Percentiles rank a stretch among this genome's conserved stretches.
These are phyloP conservation scores for Mycena haematopus DNA, from an alignment of 768 basidiomycete species.

Conservation along the genomic window DNA sequence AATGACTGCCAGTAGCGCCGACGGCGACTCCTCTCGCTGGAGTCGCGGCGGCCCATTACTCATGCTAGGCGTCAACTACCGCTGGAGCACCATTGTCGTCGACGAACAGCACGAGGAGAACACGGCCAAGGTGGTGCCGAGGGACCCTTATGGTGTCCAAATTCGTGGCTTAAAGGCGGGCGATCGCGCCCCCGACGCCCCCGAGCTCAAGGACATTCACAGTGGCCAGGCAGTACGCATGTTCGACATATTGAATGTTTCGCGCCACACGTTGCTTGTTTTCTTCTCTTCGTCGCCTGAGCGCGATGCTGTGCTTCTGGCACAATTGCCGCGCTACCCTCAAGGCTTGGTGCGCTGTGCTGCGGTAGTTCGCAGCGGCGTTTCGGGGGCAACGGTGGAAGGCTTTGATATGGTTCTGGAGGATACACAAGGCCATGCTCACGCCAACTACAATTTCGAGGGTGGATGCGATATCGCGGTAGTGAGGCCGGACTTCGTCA, in stretches of 20 bases:
- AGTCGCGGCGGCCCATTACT: slow-evolving; percentile 35
- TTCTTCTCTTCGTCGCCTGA: neutral
- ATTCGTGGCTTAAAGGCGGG: slow-evolving; percentile 11
- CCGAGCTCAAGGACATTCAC: slow-evolving; percentile 33
- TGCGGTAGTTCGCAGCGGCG: neutral
- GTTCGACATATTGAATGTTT: slow-evolving; percentile 24
- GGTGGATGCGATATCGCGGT: neutral
- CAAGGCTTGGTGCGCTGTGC: neutral
- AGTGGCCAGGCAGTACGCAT: slow-evolving; percentile 22
- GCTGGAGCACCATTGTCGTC: slow-evolving; percentile 54
- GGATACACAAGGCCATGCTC: neutral
- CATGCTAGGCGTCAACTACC: slow-evolving; percentile 61
- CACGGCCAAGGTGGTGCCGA: slow-evolving; percentile 23
- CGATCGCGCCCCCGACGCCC: slow-evolving; percentile 42
- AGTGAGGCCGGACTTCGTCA: neutral
- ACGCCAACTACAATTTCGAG: neutral
- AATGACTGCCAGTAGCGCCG: neutral
- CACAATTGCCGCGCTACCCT: neutral
- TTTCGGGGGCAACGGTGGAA: neutral
- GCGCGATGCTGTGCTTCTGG: neutral
- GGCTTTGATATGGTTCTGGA: neutral
- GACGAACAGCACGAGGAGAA: slow-evolving; percentile 43
- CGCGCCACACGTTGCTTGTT: neutral
- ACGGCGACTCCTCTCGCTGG: slow-evolving; percentile 25
- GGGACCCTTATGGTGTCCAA: slow-evolving; percentile 33